Percentiles rank a stretch among this genome's conserved stretches.
These are phyloP conservation scores for Didymella keratinophila DNA, from an alignment of 2,329 filamentous ascomycete genomes.

Conservation along the genomic window DNA sequence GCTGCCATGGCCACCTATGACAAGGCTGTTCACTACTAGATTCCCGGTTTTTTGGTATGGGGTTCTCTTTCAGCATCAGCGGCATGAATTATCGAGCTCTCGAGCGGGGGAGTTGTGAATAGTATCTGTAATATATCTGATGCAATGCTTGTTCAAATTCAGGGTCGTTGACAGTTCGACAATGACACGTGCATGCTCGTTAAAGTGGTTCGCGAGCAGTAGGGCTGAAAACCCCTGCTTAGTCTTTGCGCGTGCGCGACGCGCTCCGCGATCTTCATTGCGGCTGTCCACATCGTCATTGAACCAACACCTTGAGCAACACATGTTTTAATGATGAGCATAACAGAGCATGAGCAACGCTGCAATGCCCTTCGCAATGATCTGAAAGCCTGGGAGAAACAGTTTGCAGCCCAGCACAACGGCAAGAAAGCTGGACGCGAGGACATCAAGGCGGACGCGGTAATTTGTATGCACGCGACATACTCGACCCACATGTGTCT, in stretches of 20 bases:
- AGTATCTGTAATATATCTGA: conserved; percentile 52
- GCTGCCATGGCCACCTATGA: conserved; percentile 97
- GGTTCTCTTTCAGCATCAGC: conserved; percentile 46
- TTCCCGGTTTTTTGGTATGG: conserved; percentile 36
- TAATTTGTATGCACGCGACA: conserved; percentile 66
- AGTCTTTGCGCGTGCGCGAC: conserved; percentile 33
- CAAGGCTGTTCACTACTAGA: conserved; percentile 92
- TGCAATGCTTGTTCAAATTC: conserved; percentile 40
- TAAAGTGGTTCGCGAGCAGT: conserved; percentile 14
- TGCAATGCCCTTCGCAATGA: conserved; percentile 86
- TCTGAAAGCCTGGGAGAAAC: conserved; percentile 76
- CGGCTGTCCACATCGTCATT: conserved; percentile 25
- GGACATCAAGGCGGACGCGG: conserved; percentile 77
- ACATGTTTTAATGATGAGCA: conserved; percentile 37
- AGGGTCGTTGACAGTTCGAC: conserved; percentile 8
- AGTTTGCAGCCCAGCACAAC: conserved; percentile 68
- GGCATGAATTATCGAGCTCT: conserved; percentile 45
- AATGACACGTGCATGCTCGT: conserved; percentile 1
- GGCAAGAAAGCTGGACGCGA: conserved; percentile 74
- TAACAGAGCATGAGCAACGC: conserved; percentile 60
- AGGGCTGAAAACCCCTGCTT: conserved; percentile 31
- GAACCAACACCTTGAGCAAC: conserved; percentile 12
- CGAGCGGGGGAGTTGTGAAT: conserved; percentile 51
- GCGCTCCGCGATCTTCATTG: conserved; percentile 42
- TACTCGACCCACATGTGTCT: neutral